These are phyloP conservation scores for Panellus pusillus DNA, from an alignment of 768 basidiomycete genomes.

Conservation along the genomic window DNA sequence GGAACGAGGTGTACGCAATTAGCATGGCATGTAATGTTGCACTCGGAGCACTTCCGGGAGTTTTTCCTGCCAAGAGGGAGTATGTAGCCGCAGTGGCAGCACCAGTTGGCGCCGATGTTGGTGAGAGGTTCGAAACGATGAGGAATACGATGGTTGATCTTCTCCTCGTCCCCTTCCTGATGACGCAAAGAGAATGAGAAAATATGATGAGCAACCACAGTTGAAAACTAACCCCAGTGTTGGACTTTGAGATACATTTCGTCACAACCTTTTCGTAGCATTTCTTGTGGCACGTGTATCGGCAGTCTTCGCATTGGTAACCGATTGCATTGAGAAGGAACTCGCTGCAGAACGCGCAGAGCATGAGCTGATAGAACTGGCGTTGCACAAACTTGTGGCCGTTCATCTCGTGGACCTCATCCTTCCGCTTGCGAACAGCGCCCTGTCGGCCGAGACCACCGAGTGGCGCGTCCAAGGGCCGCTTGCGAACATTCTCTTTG, in stretches of 20 bases:
- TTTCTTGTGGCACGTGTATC: constrained; percentile 98
- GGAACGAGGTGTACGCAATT: constrained; percentile 98
- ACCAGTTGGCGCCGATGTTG: constrained; percentile 98
- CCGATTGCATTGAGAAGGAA: constrained; percentile 96
- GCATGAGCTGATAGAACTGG: constrained; percentile 98
- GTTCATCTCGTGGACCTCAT: constrained; percentile 98
- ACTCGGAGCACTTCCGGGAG: constrained; percentile 93
- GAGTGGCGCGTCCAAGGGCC: constrained; percentile 83
- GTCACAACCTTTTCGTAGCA: constrained; percentile 99
- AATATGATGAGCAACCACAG: not conserved
- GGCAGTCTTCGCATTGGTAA: constrained; percentile 99
- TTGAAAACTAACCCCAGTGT: constrained; percentile 71
- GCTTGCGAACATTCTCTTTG: constrained; percentile 96
- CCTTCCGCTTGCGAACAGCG: constrained; percentile 96
- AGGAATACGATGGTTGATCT: constrained; percentile 98
- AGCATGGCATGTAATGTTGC: constrained; percentile 94
- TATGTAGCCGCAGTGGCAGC: constrained; percentile 99
- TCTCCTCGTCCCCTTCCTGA: constrained; percentile 95
- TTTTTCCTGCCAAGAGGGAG: constrained; percentile 96
- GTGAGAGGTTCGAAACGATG: constrained; percentile 97
- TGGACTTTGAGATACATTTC: constrained; percentile 98
- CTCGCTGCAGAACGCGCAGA: constrained; percentile 97
- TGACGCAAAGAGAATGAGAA: constrained; percentile 7
- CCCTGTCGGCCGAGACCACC: constrained; percentile 96
- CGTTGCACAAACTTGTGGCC: constrained; percentile 97